These are phyloP conservation scores for Ilyonectria sp. DNA, from an alignment of 2,329 filamentous ascomycete genomes.

Conservation along the genomic window DNA sequence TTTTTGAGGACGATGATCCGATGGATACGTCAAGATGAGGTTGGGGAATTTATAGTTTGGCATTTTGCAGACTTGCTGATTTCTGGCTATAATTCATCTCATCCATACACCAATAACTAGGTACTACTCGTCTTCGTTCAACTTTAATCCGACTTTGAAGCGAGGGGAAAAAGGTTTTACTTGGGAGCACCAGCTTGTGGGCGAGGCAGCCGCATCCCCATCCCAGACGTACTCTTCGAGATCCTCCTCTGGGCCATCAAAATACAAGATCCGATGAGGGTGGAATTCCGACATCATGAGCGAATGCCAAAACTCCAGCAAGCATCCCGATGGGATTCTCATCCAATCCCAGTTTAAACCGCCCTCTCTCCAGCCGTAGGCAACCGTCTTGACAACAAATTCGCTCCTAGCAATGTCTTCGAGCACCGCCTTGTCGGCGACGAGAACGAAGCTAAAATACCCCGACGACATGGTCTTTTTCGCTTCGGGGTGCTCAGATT, in stretches of 20 bases:
- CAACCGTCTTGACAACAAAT: slow-evolving; percentile 16
- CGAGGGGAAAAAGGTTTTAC: not conserved
- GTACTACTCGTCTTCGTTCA: not conserved
- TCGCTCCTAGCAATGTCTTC: slow-evolving; percentile 7
- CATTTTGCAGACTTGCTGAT: slow-evolving; percentile 4
- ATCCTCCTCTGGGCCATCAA: slow-evolving; percentile 16
- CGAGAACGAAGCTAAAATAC: slow-evolving; percentile 5
- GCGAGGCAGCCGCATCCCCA: too few relatives aligned
- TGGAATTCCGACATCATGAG: not conserved
- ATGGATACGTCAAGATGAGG: slow-evolving; percentile 9
- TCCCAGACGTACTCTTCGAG: slow-evolving; percentile 20
- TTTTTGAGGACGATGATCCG: slow-evolving; percentile 5
- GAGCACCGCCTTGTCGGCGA: slow-evolving; percentile 24
- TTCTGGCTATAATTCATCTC: not conserved
- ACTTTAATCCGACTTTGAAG: not conserved
- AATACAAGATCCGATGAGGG: not conserved
- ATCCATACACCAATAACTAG: not conserved
- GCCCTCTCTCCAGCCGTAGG: not conserved
- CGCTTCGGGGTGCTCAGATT: not conserved
- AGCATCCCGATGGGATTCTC: slow-evolving; percentile 21
- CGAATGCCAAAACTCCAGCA: slow-evolving; percentile 31
- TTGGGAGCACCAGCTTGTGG: slow-evolving; percentile 2
- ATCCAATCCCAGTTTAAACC: slow-evolving; percentile 10
- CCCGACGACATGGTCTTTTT: too few relatives aligned
- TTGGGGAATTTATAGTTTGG: slow-evolving; percentile 10